Evolutionary conservation across 2,329 filamentous ascomycete species (phyloP), one percentile per base, ranked within the genome.

Genomic region (Magnaporthiopsis incrustans): DNA sequence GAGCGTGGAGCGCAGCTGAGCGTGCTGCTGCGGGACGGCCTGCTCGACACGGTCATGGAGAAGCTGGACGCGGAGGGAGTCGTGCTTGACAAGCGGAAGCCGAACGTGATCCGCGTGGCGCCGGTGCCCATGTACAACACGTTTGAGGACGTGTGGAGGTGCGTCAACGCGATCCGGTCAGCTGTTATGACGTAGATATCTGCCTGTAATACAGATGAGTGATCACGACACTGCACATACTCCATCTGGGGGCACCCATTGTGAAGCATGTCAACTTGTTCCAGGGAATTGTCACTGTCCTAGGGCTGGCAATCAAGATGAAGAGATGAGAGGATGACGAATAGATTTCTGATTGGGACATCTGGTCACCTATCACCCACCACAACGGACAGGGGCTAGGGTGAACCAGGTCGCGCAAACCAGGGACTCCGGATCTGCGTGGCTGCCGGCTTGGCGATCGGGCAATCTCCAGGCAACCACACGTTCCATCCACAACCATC

Each of bases 71-170:
- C 84, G 15, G 82, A 84, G 1, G 90, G 89, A 1, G 86, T 95
- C 2, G 83, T 96, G 1, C 86, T 90, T 53, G 92, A 97, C 72
- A 90, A 95, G 81, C 81, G 92, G 65, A 91, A 90, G 74, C 92
- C 93, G 1, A 88, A 93, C 72, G 92, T 97, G 22, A 88, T 97
- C 62, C 81, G 92, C 1, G 86, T 96, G 1, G 91, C 92, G 2
- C 92, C 93, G 1, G 89, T 90, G 57, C 92, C 92, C 11, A 74
- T 97, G 68, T 97, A 96, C 76, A 94, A 94, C 71, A 86, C 84
- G 0, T 96, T 90, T 72, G 80, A 81, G 65, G 92, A 97, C 68
- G 85, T 90, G 6, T 75, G 69, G 68, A 66, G 62, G 30, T 75
- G 72, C 64, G 68, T 74, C 14, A 64, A 70, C 66, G 60, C 65